Percentiles rank a stretch among this genome's conserved stretches.
Conservation (phyloP, 495 filamentous ascomycete species). For the Cercophora sp. region DNA sequence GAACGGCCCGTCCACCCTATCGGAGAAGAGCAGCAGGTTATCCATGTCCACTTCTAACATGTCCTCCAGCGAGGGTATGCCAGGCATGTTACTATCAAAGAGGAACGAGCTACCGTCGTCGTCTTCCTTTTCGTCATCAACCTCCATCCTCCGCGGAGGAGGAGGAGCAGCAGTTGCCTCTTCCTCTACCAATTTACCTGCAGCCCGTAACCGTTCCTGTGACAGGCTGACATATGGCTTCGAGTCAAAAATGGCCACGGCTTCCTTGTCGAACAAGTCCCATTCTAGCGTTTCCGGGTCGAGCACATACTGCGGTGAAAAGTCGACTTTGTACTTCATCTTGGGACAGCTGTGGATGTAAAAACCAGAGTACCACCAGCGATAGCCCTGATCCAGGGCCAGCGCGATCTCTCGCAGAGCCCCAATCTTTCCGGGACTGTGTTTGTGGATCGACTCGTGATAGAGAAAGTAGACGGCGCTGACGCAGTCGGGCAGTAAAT, state of each 20-base stretch:
- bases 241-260: conserved; percentile 59
- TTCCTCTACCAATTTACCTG: neutral
- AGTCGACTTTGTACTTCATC: conserved; percentile 80
- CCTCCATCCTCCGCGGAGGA: too few species aligned
- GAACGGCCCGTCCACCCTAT: conserved; percentile 26
- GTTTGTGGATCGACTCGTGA: conserved; percentile 73
- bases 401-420: conserved; percentile 81
- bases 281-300: conserved; percentile 74
- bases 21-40: conserved; percentile 37
- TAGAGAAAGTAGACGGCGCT: conserved; percentile 96
- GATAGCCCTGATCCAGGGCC: conserved; percentile 69
- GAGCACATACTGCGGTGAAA: conserved; percentile 76
- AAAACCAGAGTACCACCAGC: conserved; percentile 53
- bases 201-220: conserved; percentile 32
- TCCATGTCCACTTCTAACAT: conserved; percentile 62
- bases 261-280: conserved; percentile 66
- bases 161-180: conserved; percentile 18
- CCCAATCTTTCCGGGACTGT: conserved; percentile 82
- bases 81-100: conserved; percentile 71
- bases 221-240: conserved; percentile 68
- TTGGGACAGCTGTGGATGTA: conserved; percentile 51
- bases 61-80: conserved; percentile 62
- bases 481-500: conserved; percentile 79
- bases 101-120: conserved; percentile 29
- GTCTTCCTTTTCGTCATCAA: conserved; percentile 23